Conservation (phyloP, 257 asterid genomes). For the Oldenlandia corymbosa region DNA sequence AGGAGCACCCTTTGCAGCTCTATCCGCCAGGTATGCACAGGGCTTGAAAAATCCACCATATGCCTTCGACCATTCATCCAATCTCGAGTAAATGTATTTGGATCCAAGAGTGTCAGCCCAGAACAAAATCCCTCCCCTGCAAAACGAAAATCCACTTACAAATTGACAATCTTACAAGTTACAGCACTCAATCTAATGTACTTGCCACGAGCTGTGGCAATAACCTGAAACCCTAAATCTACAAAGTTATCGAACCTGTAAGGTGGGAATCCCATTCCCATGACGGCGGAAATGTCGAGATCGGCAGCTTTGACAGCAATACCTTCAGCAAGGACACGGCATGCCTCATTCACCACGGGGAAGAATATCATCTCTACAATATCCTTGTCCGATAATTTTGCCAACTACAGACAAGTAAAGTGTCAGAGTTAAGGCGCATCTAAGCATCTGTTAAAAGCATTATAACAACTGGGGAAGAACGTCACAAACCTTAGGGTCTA, state of each 20-base stretch:
- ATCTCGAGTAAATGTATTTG: constrained; percentile 66
- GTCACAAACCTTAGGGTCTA: constrained; percentile 71
- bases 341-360: constrained; percentile 95
- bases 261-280: constrained; percentile 99
- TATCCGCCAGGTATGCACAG: constrained; percentile 67
- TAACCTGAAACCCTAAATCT: not conserved
- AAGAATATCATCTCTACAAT: constrained; percentile 89
- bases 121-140: constrained; percentile 85
- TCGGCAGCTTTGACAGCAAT: constrained; percentile 89
- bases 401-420: constrained; percentile 29
- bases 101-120: constrained; percentile 97
- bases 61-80: constrained; percentile 66
- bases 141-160: constrained; percentile 8
- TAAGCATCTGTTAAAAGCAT: not conserved
- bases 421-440: not conserved
- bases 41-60: constrained; percentile 88
- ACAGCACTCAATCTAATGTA: not conserved
- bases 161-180: not conserved
- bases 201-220: too few species aligned
- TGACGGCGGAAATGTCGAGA: constrained; percentile 83
- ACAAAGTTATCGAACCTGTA: constrained; percentile 50
- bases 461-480: constrained; percentile 11
- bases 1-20: constrained; percentile 76
- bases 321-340: constrained; percentile 87
- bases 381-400: constrained; percentile 68